Conservation (phyloP, 805 yeast species). For the Metschnikowia santaceciliae region DNA sequence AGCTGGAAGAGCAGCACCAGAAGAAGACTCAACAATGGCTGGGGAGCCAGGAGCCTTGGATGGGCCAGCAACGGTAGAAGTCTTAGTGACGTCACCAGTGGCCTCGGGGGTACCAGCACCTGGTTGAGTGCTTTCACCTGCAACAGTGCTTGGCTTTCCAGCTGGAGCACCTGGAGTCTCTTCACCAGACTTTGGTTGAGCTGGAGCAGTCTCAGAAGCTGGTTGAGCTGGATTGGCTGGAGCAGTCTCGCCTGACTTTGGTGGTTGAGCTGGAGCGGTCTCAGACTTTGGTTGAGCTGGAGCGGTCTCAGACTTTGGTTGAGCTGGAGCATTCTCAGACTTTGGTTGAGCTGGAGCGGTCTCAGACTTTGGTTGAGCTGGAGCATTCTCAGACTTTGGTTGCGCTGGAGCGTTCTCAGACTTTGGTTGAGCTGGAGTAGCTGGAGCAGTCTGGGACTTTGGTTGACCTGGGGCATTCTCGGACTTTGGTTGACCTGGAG, state of each 20-base stretch:
- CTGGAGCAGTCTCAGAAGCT: not conserved
- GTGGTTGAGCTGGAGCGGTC: not conserved
- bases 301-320: not conserved
- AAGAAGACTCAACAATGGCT: not conserved
- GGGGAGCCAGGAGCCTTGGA: not conserved
- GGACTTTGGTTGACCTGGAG: not conserved
- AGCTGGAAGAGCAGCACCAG: not conserved
- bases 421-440: not conserved
- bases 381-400: not conserved
- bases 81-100: not conserved
- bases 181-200: not conserved
- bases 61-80: not conserved
- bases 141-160: not conserved
- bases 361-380: not conserved
- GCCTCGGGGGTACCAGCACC: not conserved
- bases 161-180: not conserved
- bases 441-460: too few relatives aligned
- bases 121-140: not conserved
- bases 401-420: not conserved
- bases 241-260: not conserved
- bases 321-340: not conserved
- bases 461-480: not conserved
- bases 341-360: not conserved
- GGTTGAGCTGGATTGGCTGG: not conserved
- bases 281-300: not conserved